Evolutionary conservation across 2,329 filamentous ascomycete genomes (phyloP).

Genomic region (Pseudopyrenochaeta lycopersici): DNA sequence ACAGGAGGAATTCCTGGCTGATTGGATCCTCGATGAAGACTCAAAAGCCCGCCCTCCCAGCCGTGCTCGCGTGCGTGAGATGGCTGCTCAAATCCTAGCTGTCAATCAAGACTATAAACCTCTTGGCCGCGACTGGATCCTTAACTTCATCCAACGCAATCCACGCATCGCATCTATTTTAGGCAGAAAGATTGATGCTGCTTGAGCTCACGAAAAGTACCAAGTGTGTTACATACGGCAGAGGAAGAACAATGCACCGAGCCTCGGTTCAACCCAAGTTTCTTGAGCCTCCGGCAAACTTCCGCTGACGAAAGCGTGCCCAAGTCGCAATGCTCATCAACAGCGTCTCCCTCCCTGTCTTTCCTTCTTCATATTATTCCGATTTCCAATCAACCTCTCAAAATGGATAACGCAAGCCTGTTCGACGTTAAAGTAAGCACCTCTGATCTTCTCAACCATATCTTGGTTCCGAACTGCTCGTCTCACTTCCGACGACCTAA

Average conservation of each 20-base stretch:
- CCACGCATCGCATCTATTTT: too few relatives aligned
- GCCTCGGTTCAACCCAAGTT: conserved; percentile 40
- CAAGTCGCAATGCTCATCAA: conserved; percentile 9
- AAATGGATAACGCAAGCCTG: conserved; percentile 47
- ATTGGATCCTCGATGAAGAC: too few relatives aligned
- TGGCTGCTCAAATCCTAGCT: too few relatives aligned
- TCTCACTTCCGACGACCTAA: neutral
- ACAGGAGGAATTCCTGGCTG: too few relatives aligned
- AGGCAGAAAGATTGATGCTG: too few relatives aligned
- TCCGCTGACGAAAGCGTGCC: conserved; percentile 11
- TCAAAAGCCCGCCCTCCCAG: too few relatives aligned
- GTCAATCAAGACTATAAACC: too few relatives aligned
- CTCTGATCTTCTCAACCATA: neutral
- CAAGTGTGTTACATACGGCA: neutral
- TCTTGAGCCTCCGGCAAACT: conserved; percentile 12
- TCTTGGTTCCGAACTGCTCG: neutral
- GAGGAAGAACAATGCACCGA: conserved; percentile 16
- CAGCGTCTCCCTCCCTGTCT: neutral
- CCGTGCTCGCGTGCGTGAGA: too few relatives aligned
- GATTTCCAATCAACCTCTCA: neutral
- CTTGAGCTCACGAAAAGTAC: too few relatives aligned
- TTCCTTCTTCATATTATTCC: neutral
- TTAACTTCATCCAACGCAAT: too few relatives aligned
- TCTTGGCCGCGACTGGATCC: too few relatives aligned
- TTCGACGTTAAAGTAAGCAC: conserved; percentile 48